Evolutionary conservation across 2,329 filamentous ascomycete genomes (phyloP), one percentile per base, ranked within the genome.

Genomic region (Domatiomyces globalis): DNA sequence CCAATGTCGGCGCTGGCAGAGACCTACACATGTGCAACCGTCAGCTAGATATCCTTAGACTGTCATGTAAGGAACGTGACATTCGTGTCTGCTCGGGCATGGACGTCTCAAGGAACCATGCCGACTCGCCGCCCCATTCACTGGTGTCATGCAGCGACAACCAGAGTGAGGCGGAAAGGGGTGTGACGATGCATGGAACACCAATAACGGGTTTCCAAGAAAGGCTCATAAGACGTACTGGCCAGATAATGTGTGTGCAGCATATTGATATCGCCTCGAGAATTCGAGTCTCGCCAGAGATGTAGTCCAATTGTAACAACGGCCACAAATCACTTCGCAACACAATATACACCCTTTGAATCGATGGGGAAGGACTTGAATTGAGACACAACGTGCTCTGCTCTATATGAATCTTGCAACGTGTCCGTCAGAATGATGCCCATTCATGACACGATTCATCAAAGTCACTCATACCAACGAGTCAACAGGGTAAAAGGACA

Each of bases 1-100:
- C 90, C 90, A 96, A 70, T 87, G 86, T 68, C 90, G 87, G 62
- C 90, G 87, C 67, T 86, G 84, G 77, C 90, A 96, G 64, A 95
- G 83, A 72, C 88, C 90, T 96, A 66, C 54, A 49, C 54, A 47
- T 3, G 17, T 1, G 8, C 45, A 25, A 15, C 12, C 10, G 33
- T 39, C 33, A 39, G 33, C 33, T 15, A 39, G 33, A 39, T 39
- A 10, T 39, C 15, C 12, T 39, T 39, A 10, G 4, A 10, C 33
- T 25, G 45, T 18, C 17, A 27, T 47, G 19, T 15, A 25, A 20
- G 33, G 45, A 25, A 33, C 45, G 4, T 25, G n/a, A 12, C 22
- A 47, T 25, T 12, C 45, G 18, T 29, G 29, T 49, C 36, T 22
- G 17, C n/a, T 19, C 6, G 22, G 47, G 20, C 12, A 17, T 42